Evolutionary conservation across 176 grass and related monocot species (phyloP).

Genomic region (Triticum dicoccoides): DNA sequence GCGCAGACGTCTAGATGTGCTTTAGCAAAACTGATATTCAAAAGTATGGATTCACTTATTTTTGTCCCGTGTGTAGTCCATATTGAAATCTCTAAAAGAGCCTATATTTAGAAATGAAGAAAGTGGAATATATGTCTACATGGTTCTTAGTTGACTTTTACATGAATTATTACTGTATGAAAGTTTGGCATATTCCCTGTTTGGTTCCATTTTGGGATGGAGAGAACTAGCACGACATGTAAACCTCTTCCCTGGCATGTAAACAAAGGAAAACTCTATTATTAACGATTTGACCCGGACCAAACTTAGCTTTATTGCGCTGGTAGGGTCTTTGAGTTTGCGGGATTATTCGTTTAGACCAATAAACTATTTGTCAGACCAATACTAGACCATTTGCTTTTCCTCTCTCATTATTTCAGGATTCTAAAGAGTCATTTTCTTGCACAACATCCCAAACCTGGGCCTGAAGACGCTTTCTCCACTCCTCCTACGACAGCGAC

Average conservation of each 20-base stretch:
- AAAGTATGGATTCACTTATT: too few relatives aligned
- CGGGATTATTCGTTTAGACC: too few relatives aligned
- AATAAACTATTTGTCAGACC: background rate
- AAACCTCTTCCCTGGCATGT: background rate
- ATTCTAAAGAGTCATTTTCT: slow-evolving; percentile 16
- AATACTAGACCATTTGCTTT: background rate
- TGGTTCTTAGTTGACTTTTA: slow-evolving; percentile 19
- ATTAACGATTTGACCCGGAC: background rate
- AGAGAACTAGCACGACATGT: background rate
- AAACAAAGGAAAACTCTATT: background rate
- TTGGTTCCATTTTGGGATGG: background rate
- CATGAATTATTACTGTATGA: background rate
- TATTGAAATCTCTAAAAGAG: too few relatives aligned
- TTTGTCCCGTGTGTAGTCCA: too few relatives aligned
- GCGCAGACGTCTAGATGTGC: too few relatives aligned
- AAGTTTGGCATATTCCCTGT: background rate
- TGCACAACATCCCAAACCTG: background rate
- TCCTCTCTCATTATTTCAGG: background rate
- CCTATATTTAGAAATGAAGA: too few relatives aligned
- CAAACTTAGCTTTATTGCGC: background rate
- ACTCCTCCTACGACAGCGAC: background rate
- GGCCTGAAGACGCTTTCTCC: background rate
- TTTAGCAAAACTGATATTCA: too few relatives aligned
- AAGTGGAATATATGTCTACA: too few relatives aligned
- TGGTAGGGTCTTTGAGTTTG: background rate